These are phyloP conservation scores for Debaryomyces sp. DNA, from an alignment of 1,139 yeast species.

Conservation along the genomic window DNA sequence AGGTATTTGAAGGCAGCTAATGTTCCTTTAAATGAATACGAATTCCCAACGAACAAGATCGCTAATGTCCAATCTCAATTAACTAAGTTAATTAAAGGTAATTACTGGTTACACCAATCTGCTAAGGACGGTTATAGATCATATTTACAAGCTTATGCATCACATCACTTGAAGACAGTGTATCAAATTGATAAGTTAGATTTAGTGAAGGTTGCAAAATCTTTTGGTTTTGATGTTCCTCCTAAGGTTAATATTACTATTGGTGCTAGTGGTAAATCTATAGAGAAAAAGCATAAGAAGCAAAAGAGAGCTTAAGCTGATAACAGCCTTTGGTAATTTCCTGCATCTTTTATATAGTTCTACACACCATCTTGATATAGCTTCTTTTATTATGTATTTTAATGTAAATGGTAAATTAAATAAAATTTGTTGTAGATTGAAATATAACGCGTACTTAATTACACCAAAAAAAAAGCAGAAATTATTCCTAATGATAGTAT, in stretches of 20 bases:
- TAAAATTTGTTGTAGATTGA: neutral
- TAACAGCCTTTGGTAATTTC: neutral
- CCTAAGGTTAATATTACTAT: conserved; percentile 96
- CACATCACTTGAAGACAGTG: conserved; percentile 93
- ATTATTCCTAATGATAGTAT: neutral
- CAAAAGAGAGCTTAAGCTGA: conserved; percentile 36
- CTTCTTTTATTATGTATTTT: conserved; percentile 8
- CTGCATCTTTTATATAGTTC: conserved; percentile 7
- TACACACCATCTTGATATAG: conserved; percentile 2
- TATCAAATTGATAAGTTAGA: conserved; percentile 95
- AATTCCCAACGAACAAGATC: conserved; percentile 89
- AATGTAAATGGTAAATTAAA: conserved; percentile 6
- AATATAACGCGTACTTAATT: conserved; percentile 3
- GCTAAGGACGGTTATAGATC: conserved; percentile 98
- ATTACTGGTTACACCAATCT: conserved; percentile 90
- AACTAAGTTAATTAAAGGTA: conserved; percentile 86
- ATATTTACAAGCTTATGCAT: conserved; percentile 94
- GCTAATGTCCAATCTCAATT: conserved; percentile 95
- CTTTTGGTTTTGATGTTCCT: conserved; percentile 93
- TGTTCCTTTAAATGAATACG: conserved; percentile 95
- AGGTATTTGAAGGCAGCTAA: conserved; percentile 95
- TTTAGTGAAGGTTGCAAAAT: conserved; percentile 89
- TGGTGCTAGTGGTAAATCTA: conserved; percentile 83
- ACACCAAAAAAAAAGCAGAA: neutral
- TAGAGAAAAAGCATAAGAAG: conserved; percentile 53